These are phyloP conservation scores for Calophaca sinica DNA, from an alignment of 306 rosid species.

Conservation along the genomic window DNA sequence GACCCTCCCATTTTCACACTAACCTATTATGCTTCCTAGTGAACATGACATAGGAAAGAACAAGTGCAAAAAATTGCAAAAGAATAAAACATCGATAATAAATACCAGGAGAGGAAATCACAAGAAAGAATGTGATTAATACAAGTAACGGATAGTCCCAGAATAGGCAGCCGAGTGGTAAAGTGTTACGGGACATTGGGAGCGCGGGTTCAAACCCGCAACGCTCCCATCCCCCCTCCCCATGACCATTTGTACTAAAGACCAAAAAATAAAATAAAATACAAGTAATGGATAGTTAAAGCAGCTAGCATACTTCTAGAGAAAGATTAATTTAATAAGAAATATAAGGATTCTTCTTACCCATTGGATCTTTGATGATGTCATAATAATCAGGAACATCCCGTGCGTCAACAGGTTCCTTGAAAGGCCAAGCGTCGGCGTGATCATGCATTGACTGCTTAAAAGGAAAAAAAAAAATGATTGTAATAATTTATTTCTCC, in stretches of 20 bases:
- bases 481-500: slow-evolving; percentile 31
- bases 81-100: too few species aligned
- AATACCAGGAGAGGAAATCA: too few species aligned
- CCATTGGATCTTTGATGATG: slow-evolving; percentile 95
- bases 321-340: background rate
- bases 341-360: slow-evolving; percentile 53
- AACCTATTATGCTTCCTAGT: background rate
- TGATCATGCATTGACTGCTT: slow-evolving; percentile 84
- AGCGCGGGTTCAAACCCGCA: too few species aligned
- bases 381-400: slow-evolving; percentile 98
- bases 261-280: too few species aligned
- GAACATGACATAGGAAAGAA: background rate
- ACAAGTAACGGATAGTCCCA: background rate
- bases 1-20: background rate
- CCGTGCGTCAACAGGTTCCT: slow-evolving; percentile 91
- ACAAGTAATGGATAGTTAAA: slow-evolving; percentile 6
- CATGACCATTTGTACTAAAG: too few species aligned
- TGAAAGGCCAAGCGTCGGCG: slow-evolving; percentile 96
- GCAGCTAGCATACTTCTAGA: slow-evolving; percentile 27
- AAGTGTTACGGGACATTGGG: too few species aligned
- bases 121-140: too few species aligned
- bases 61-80: background rate
- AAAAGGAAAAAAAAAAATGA: slow-evolving; percentile 35
- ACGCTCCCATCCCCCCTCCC: too few species aligned
- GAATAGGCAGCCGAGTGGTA: too few species aligned